A percentile compares a stretch with the other conserved stretches of the same genome.
These are phyloP conservation scores for Alternaria postmessia DNA, from an alignment of 2,329 filamentous ascomycete species.

Conservation along the genomic window DNA sequence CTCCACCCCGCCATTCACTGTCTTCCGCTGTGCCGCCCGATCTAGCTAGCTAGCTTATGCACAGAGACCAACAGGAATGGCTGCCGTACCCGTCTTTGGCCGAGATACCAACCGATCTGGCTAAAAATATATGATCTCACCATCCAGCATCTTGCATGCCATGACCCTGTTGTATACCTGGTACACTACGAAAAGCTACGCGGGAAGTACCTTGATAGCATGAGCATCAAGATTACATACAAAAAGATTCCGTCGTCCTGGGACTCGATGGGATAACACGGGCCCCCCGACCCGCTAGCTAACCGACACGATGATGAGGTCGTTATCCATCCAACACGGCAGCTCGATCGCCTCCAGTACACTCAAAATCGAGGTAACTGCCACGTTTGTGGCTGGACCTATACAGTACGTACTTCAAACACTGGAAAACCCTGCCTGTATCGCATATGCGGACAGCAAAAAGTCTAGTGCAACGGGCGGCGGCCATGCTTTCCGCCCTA, in stretches of 20 bases:
- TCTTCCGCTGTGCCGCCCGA: conserved; percentile 2
- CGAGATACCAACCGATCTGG: not conserved
- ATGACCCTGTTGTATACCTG: not conserved
- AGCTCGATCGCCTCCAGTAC: not conserved
- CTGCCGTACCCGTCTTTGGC: not conserved
- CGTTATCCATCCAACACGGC: conserved; percentile 3
- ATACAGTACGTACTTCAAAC: not conserved
- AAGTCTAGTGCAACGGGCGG: conserved; percentile 6
- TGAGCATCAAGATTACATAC: conserved; percentile 16
- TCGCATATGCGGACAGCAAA: conserved; percentile 5
- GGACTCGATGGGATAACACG: not conserved
- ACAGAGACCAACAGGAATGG: not conserved
- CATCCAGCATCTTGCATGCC: conserved; percentile 5
- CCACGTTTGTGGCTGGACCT: conserved; percentile 7
- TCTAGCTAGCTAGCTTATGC: not conserved
- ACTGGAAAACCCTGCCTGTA: conserved; percentile 4
- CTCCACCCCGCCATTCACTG: not conserved
- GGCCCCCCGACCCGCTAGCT: not conserved
- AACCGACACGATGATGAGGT: conserved; percentile 1
- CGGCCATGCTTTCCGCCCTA: conserved; percentile 8
- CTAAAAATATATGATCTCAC: conserved; percentile 14
- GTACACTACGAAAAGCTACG: conserved; percentile 8
- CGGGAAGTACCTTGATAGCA: not conserved
- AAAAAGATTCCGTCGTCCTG: not conserved
- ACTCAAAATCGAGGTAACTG: conserved; percentile 1